Percentiles rank a stretch among this genome's conserved stretches.
phyloP scores from a whole-genome alignment of 73 alveolate genomes.

The Symbiodinium pilosum region DNA sequence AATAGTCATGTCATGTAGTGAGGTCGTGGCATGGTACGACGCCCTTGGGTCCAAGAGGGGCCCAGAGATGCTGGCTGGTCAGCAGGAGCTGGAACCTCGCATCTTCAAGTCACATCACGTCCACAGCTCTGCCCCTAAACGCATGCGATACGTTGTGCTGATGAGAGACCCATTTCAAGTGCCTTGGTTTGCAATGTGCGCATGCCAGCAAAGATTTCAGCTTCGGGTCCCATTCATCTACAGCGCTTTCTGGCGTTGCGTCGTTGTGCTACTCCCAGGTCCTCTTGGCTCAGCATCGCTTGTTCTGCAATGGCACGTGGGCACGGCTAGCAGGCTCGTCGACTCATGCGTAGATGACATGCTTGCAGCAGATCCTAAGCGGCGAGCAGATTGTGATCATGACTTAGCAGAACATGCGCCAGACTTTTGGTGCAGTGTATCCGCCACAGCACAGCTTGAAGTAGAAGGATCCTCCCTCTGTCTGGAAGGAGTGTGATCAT shows the following conservation, averaged over 20 bases:
- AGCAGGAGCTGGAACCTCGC: background rate
- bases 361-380: no score
- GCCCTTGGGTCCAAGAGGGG: background rate
- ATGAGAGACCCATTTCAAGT: slow-evolving; percentile 74
- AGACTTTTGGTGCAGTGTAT: no score
- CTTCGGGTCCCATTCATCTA: background rate
- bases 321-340: slow-evolving; percentile 45
- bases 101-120: slow-evolving; percentile 65
- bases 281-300: slow-evolving; percentile 39
- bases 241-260: background rate
- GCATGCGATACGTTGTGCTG: slow-evolving; percentile 42
- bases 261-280: background rate
- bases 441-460: no score
- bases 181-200: no score
- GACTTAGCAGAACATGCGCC: no score
- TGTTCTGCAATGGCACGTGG: slow-evolving; percentile 85
- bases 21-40: slow-evolving; percentile 77
- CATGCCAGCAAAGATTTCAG: no score
- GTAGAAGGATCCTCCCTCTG: no score
- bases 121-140: background rate
- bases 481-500: no score
- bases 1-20: background rate
- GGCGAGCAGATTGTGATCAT: no score
- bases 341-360: background rate
- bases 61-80: background rate